phyloP scores from a whole-genome alignment of 2,329 filamentous ascomycete species.

The Aspergillus chevalieri region DNA sequence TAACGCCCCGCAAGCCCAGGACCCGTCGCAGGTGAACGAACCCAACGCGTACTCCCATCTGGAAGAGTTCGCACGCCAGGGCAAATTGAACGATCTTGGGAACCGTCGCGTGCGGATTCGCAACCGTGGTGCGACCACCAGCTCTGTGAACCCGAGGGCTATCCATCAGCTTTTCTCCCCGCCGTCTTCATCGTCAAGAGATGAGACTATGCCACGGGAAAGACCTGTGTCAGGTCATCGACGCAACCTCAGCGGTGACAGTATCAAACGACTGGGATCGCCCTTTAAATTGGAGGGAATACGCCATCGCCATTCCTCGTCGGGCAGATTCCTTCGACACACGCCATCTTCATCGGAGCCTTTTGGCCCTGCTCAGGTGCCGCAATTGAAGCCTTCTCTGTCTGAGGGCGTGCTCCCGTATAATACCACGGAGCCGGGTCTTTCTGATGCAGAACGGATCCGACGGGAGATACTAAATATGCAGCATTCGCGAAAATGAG shows the following conservation, averaged over 20 bases:
- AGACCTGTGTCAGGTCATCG: conserved; percentile 22
- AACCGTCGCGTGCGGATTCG: conserved; percentile 55
- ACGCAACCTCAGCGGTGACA: conserved; percentile 31
- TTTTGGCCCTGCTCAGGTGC: conserved; percentile 24
- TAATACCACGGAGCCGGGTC: conserved; percentile 28
- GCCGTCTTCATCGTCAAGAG: conserved; percentile 30
- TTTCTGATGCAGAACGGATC: conserved; percentile 35
- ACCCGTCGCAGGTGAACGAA: conserved; percentile 41
- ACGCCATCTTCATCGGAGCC: conserved; percentile 41
- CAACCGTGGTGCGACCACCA: conserved; percentile 56
- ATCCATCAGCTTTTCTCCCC: conserved; percentile 52
- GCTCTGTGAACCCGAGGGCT: conserved; percentile 49
- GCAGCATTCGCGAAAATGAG: conserved; percentile 24
- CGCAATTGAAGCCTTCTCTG: neutral
- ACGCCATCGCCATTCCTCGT: conserved; percentile 23
- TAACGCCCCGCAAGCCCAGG: conserved; percentile 35
- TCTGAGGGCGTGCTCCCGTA: conserved; percentile 16
- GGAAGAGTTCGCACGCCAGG: conserved; percentile 40
- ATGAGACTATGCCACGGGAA: conserved; percentile 13
- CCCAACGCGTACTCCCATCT: conserved; percentile 52
- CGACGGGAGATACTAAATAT: conserved; percentile 35
- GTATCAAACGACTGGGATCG: conserved; percentile 43
- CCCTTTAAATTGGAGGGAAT: conserved; percentile 40
- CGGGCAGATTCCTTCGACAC: conserved; percentile 30
- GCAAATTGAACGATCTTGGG: conserved; percentile 41